phyloP scores from a whole-genome alignment of 208 protist species.

The Sergeia podlipaevii region DNA sequence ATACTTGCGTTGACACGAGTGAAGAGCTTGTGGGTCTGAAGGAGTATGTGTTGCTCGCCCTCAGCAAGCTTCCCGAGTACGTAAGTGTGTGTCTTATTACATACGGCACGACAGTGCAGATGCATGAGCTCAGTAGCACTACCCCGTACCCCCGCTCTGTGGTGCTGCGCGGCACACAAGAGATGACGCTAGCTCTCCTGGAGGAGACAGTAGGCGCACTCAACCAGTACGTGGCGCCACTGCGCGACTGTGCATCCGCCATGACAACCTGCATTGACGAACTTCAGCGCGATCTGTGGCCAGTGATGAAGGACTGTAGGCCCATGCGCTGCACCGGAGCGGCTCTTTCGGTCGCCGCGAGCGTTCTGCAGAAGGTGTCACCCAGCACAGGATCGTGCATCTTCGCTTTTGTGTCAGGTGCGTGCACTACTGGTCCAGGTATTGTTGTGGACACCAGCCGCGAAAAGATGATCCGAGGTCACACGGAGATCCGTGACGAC shows the following conservation, averaged over 20 bases:
- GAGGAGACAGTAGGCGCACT: constrained; percentile 25
- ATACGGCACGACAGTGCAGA: constrained; percentile 95
- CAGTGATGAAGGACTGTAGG: constrained; percentile 88
- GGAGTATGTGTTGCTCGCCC: constrained; percentile 88
- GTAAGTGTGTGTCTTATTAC: constrained; percentile 96
- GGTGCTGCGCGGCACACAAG: constrained; percentile 74
- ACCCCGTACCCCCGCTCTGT: constrained; percentile 82
- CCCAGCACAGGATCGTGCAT: constrained; percentile 93
- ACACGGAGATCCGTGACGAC: constrained; percentile 95
- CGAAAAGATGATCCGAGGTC: constrained; percentile 95
- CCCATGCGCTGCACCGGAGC: constrained; percentile 95
- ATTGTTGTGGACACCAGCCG: constrained; percentile 89
- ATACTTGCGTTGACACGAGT: constrained; percentile 95
- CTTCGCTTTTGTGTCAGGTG: constrained; percentile 95
- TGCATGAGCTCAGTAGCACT: constrained; percentile 71
- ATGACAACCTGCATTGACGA: constrained; percentile 94
- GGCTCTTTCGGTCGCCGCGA: constrained; percentile 95
- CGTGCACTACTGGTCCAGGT: constrained; percentile 94
- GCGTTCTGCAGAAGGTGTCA: constrained; percentile 90
- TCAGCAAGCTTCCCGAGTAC: constrained; percentile 93
- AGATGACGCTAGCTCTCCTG: constrained; percentile 60
- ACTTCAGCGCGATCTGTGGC: constrained; percentile 95
- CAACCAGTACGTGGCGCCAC: constrained; percentile 75
- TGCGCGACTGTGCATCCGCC: constrained; percentile 47
- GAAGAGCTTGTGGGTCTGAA: constrained; percentile 93